Percentiles rank a stretch among this genome's conserved stretches.
Evolutionary conservation across 208 protist species (phyloP).

Genomic region (Trypanosoma mega): DNA sequence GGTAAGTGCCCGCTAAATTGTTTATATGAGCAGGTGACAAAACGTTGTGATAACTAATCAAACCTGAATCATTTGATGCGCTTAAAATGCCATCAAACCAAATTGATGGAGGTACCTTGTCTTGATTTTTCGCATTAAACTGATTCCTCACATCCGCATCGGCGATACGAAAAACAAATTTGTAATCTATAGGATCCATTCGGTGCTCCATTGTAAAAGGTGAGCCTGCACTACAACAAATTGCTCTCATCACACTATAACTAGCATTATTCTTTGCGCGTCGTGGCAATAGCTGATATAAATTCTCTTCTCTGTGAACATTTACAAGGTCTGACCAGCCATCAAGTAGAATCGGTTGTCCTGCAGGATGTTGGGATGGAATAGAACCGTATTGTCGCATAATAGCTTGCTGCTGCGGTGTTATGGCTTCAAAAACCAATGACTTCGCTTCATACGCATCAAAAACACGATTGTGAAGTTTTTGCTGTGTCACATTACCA

Average conservation of each 20-base stretch:
- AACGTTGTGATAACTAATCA: constrained; percentile 56
- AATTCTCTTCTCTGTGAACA: constrained; percentile 69
- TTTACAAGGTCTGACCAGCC: constrained; percentile 72
- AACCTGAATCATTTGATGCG: constrained; percentile 47
- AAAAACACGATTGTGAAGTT: constrained; percentile 90
- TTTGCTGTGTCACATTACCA: constrained; percentile 85
- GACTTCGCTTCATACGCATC: constrained; percentile 90
- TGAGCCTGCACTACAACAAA: constrained; percentile 75
- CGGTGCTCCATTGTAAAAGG: constrained; percentile 87
- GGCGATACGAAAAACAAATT: constrained; percentile 76
- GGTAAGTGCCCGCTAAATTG: constrained; percentile 48
- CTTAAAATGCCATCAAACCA: constrained; percentile 85
- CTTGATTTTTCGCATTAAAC: constrained; percentile 65
- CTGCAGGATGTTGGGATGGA: constrained; percentile 73
- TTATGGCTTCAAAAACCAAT: constrained; percentile 85
- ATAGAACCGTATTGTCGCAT: constrained; percentile 70
- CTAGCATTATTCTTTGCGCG: constrained; percentile 68
- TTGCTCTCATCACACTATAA: constrained; percentile 71
- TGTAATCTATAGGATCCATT: constrained; percentile 84
- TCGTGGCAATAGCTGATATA: constrained; percentile 83
- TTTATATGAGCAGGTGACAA: constrained; percentile 66
- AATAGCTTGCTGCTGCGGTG: constrained; percentile 64
- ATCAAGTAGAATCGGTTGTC: constrained; percentile 74
- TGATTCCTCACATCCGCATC: constrained; percentile 73
- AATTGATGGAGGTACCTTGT: constrained; percentile 69